Evolutionary conservation across 225 moss, liverwort and hornwort genomes (phyloP).

Genomic region (Pleurozium schreberi): DNA sequence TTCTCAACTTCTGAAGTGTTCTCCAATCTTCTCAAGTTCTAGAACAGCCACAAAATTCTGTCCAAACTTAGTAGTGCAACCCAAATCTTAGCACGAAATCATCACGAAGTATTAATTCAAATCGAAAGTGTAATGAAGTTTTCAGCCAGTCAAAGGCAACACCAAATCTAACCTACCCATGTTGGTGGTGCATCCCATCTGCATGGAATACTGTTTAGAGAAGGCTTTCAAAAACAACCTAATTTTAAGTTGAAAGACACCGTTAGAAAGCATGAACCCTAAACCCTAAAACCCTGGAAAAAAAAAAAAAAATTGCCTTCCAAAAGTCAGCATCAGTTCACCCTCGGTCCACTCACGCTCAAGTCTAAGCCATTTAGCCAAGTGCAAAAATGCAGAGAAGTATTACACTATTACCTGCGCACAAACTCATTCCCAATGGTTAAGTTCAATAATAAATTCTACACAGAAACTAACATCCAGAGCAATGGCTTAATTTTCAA

Average conservation of each 20-base stretch:
- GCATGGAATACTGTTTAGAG: not conserved
- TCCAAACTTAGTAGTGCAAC: not conserved
- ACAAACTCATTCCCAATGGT: not conserved
- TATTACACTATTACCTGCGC: not conserved
- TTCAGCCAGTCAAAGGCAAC: not conserved
- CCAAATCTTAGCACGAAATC: not conserved
- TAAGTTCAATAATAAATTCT: not conserved
- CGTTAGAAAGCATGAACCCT: not conserved
- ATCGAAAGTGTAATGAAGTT: not conserved
- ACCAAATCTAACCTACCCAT: constrained; percentile 8
- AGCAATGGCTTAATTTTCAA: not conserved
- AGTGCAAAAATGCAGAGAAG: not conserved
- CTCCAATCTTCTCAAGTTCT: not conserved
- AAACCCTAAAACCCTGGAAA: not conserved
- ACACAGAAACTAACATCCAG: not conserved
- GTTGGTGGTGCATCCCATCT: constrained; percentile 1
- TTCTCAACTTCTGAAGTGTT: not conserved
- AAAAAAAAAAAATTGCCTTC: too few species aligned
- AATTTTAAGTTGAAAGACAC: not conserved
- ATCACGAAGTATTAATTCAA: not conserved
- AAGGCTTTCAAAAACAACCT: too few species aligned
- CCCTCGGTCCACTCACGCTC: not conserved
- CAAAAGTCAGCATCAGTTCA: not conserved
- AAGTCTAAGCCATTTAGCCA: not conserved
- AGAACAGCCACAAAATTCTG: not conserved